Base-by-base conservation (phyloP, 176 grass and related monocot genomes). In the Zea mays region DNA sequence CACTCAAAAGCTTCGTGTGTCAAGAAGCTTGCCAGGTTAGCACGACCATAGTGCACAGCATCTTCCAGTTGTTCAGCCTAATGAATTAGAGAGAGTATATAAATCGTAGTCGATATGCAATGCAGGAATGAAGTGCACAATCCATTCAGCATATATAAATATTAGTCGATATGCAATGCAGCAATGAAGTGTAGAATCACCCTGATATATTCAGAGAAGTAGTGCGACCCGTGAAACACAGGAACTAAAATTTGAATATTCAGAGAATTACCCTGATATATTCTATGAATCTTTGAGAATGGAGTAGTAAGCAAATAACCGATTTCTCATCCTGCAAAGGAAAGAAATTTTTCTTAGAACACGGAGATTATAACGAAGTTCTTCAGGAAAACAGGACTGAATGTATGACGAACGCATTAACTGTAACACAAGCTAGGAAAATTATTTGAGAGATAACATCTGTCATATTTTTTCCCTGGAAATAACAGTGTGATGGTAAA, bases 281-380 rank as follows among this genome's bases (percentile, higher is more conserved):
- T 75, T 98, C 95, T 48, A 98, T 92, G 75, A 98, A 98, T 63
- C 83, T 91, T 81, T 98, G 95, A 78, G 91, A 98, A 86, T 94
- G 91, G 61, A 98, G 95, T 75, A 98, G 76, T 81, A 98, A 94
- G 84, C 95, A 98, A 86, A 98, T 81, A 84, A 87, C 80, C 7
- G 95, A 98, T 35, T 77, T 88, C 50, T 94, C 87, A 75, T 98
- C 95, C 95, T 98, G 91, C 78, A 79, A 81, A 71, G 14, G 62
- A 87, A 73, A 57, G 19, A 17, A 42, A 33, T 67, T 42, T 58
- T 64, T 83, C 78, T 84, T 48, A 86, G 67, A 72, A 68, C 11
- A 45, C 36, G 43, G 52, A 12, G 1, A 56, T 38, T 41, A 43
- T 20, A 81, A 83, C 10, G 7, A 69, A 33, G 7, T 17, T 71